Evolutionary conservation across 306 rosid genomes (phyloP).

Genomic region (Prosopis cineraria): DNA sequence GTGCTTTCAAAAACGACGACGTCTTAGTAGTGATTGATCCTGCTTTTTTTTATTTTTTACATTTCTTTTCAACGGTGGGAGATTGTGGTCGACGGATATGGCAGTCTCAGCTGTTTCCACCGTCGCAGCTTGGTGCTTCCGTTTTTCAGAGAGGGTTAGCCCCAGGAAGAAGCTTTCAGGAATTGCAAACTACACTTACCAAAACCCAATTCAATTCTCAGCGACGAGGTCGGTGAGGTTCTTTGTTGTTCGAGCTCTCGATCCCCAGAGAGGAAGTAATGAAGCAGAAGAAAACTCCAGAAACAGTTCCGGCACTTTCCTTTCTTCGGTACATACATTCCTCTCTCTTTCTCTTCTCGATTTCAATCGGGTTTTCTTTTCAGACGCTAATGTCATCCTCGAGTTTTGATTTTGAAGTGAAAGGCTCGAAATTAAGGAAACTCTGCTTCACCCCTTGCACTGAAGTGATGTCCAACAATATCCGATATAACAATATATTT

Average conservation of each 20-base stretch:
- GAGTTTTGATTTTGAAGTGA: neutral
- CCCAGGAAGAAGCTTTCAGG: constrained; percentile 21
- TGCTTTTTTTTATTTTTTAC: neutral
- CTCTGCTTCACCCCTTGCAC: neutral
- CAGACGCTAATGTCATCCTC: neutral
- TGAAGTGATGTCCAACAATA: neutral
- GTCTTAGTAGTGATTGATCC: neutral
- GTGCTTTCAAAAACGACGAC: neutral
- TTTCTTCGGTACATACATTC: constrained; percentile 40
- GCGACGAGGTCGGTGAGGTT: constrained; percentile 11
- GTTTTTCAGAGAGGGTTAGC: constrained; percentile 27
- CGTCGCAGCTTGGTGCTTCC: constrained; percentile 33
- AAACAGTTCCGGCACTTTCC: constrained; percentile 14
- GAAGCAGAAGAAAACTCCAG: constrained; percentile 35
- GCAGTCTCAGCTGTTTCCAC: constrained; percentile 30
- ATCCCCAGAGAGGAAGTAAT: constrained; percentile 38
- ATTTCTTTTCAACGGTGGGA: neutral
- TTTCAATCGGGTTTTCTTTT: neutral
- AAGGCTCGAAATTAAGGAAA: neutral
- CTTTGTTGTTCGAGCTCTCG: constrained; percentile 48
- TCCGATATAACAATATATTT: neutral
- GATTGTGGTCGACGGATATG: constrained; percentile 22
- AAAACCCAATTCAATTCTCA: constrained; percentile 35
- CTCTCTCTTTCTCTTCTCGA: neutral
- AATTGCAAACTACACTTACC: constrained; percentile 23